Conservation (phyloP, 2,329 filamentous ascomycete genomes). For the Chrysoporthe cubensis region DNA sequence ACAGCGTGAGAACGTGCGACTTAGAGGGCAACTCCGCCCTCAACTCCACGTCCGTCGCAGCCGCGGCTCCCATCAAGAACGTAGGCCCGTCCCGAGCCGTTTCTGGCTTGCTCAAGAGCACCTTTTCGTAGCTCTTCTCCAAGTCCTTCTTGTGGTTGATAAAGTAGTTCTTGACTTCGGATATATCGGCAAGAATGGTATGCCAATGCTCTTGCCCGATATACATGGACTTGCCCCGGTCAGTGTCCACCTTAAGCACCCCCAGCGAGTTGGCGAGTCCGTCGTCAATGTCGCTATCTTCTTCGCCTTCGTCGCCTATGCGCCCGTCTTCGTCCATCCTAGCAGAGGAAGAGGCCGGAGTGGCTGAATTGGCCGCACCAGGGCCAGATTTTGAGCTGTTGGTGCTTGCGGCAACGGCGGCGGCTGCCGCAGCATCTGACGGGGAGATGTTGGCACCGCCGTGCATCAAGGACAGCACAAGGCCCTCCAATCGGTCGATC, state of each 20-base stretch:
- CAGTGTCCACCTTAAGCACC: slow-evolving; percentile 78
- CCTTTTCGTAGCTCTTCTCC: slow-evolving; percentile 77
- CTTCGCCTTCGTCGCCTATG: slow-evolving; percentile 55
- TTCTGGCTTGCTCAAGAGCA: slow-evolving; percentile 69
- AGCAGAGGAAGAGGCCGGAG: slow-evolving; percentile 50
- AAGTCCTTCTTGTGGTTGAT: slow-evolving; percentile 83
- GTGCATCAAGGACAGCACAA: slow-evolving; percentile 94
- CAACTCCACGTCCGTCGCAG: slow-evolving; percentile 75
- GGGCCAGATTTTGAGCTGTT: slow-evolving; percentile 39
- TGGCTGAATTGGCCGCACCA: slow-evolving; percentile 40
- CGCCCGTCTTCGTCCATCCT: slow-evolving; percentile 59
- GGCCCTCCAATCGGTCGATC: slow-evolving; percentile 90
- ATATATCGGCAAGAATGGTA: slow-evolving; percentile 77
- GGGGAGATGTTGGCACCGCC: slow-evolving; percentile 64
- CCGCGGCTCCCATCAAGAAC: slow-evolving; percentile 76
- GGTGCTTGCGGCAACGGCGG: slow-evolving; percentile 35
- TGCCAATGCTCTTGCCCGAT: slow-evolving; percentile 85
- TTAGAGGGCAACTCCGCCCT: slow-evolving; percentile 80
- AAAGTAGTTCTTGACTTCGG: slow-evolving; percentile 94
- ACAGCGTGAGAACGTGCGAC: slow-evolving; percentile 79
- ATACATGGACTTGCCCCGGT: slow-evolving; percentile 79
- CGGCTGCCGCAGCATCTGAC: slow-evolving; percentile 39
- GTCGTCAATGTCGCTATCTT: slow-evolving; percentile 73
- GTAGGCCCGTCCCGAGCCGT: slow-evolving; percentile 68
- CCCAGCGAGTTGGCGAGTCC: slow-evolving; percentile 74